Base-by-base conservation (phyloP, 331 rosid species). In the Malus hybrid region DNA sequence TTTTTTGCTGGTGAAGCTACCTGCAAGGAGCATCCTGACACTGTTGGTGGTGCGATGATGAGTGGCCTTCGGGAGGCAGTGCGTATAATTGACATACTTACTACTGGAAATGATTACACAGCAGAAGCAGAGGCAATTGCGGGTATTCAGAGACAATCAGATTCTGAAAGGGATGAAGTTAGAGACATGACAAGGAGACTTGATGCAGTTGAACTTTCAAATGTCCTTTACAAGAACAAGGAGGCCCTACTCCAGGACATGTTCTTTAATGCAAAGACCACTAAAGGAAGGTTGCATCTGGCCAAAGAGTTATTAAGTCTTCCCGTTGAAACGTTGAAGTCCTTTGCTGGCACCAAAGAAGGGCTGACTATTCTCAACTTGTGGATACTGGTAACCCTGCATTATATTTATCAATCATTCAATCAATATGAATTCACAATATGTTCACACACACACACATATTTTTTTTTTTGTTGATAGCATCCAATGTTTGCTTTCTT, bases 21-120 rank as follows among this genome's bases (percentile, higher is more conserved):
- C 64, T 96, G 99, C 86, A 96, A 96, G 90, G 99, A 96, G 92
- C 99, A 96, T 81, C 99, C 99, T 61, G 99, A 96, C 87, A 96
- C 99, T 7, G 99, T 96, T 73, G 99, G 99, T 82, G 99, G 99
- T 84, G 99, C 99, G 42, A 96, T 96, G 98, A 90, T 96, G 97
- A 96, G 98, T 71, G 99, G 99, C 68, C 90, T 96, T 39, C 91
- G 96, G 66, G 99, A 96, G 85, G 96, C 99, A 30, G 99, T 96
- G 66, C 97, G 99, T 58, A 89, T 96, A 67, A 88, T 92, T 80
- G 94, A 92, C 81, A 77, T 92, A 66, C 86, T 96, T 87, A 83
- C 72, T 48, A 74, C 86, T 75, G 99, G 99, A 63, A 86, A 87
- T 82, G 99, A 96, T 89, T 84, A 90, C 75, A 90, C 90, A 65